Percentiles rank a stretch among this genome's conserved stretches.
Conservation (phyloP, 2,329 filamentous ascomycete genomes). For the Neoascochyta sp. region DNA sequence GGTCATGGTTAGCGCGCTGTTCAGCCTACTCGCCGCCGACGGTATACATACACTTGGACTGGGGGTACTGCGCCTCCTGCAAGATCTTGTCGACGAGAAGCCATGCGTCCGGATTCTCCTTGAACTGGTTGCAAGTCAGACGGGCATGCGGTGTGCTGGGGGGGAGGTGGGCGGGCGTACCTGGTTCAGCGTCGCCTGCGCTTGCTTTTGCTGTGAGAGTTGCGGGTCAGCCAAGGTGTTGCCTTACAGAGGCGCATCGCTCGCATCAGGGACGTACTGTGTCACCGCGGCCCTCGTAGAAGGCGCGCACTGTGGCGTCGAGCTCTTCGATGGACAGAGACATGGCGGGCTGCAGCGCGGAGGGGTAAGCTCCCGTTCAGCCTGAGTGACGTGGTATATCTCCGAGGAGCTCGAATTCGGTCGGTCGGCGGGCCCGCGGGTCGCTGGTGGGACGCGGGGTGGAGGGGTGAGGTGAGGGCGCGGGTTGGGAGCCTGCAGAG, state of each 20-base stretch:
- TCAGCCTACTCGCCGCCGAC: conserved; percentile 11
- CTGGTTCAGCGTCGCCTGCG: conserved; percentile 89
- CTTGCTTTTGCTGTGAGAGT: conserved; percentile 79
- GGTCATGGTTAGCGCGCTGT: conserved; percentile 32
- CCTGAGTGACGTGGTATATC: conserved; percentile 11
- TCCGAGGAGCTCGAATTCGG: not conserved
- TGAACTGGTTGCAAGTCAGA: conserved; percentile 64
- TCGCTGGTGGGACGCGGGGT: conserved; percentile 9
- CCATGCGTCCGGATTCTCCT: conserved; percentile 98
- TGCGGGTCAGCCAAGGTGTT: conserved; percentile 40
- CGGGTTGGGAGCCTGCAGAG: conserved; percentile 27
- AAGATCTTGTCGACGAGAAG: conserved; percentile 96
- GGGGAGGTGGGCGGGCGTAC: conserved; percentile 49
- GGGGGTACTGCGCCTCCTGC: conserved; percentile 84
- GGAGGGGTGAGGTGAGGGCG: conserved; percentile 15
- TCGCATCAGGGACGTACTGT: conserved; percentile 58
- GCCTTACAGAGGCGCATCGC: not conserved
- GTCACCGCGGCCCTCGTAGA: conserved; percentile 95
- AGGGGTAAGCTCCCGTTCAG: conserved; percentile 35
- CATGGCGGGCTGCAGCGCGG: conserved; percentile 46
- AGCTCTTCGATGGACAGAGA: conserved; percentile 83
- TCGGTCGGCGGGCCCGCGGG: no score
- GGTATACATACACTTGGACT: conserved; percentile 79
- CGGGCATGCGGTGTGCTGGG: conserved; percentile 3
- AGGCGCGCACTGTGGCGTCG: conserved; percentile 91